These are phyloP conservation scores for Fusarium sp. DNA, from an alignment of 2,329 filamentous ascomycete genomes.

Conservation along the genomic window DNA sequence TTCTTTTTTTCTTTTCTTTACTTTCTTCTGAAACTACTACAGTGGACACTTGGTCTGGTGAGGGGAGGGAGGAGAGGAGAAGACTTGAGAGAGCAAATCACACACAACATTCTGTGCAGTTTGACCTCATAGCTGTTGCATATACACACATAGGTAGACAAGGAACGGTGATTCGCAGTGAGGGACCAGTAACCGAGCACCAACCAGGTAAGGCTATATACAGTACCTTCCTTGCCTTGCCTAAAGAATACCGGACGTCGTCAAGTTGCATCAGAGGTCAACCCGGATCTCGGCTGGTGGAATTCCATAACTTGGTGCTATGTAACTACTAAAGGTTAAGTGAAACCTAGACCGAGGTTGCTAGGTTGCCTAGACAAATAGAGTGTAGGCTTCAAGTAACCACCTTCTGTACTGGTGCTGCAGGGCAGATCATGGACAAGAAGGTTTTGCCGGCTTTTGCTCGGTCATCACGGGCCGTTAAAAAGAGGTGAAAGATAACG, in stretches of 20 bases:
- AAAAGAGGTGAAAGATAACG: slow-evolving; percentile 38
- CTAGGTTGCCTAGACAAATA: slow-evolving; percentile 15
- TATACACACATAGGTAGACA: no score
- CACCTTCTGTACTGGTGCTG: background rate
- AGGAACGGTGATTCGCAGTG: background rate
- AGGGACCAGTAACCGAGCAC: background rate
- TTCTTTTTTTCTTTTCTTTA: slow-evolving; percentile 32
- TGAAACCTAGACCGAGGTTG: slow-evolving; percentile 16
- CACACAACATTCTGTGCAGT: slow-evolving; percentile 7
- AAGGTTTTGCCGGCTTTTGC: slow-evolving; percentile 28
- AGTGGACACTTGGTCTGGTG: slow-evolving; percentile 30
- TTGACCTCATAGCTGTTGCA: background rate
- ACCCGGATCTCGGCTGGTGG: slow-evolving; percentile 5
- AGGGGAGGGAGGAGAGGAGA: background rate
- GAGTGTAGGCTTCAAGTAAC: slow-evolving; percentile 12
- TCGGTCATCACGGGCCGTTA: slow-evolving; percentile 31
- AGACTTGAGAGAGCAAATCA: slow-evolving; percentile 8
- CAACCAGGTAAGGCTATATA: background rate
- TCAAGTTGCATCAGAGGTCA: background rate
- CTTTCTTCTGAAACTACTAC: slow-evolving; percentile 38
- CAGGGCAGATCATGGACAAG: slow-evolving; percentile 32
- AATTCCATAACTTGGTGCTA: slow-evolving; percentile 7
- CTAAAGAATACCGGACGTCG: no score
- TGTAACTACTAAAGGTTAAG: slow-evolving; percentile 4
- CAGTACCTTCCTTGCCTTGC: background rate